Evolutionary conservation across 2,329 filamentous ascomycete genomes (phyloP).

Genomic region (Gliomastix tumulicola): DNA sequence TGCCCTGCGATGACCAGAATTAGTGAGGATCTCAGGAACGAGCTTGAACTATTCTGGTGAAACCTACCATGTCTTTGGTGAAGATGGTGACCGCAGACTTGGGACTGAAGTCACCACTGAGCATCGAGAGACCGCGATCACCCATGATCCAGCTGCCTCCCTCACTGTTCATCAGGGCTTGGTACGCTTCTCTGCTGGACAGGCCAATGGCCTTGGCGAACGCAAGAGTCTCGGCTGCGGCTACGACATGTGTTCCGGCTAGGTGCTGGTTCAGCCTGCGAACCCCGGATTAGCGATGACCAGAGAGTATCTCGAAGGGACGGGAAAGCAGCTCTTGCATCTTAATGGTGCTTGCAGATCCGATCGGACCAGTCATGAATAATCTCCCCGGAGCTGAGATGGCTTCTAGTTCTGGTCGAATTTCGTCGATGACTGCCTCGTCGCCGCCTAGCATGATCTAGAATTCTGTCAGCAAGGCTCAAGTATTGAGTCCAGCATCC

Average conservation of each 20-base stretch:
- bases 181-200: background rate
- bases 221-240: slow-evolving; percentile 32
- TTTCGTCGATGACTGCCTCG: slow-evolving; percentile 47
- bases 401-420: slow-evolving; percentile 50
- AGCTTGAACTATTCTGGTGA: background rate
- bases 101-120: background rate
- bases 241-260: slow-evolving; percentile 33
- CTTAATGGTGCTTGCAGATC: slow-evolving; percentile 60
- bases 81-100: background rate
- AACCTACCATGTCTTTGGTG: background rate
- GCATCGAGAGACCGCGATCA: background rate
- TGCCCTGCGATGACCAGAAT: background rate
- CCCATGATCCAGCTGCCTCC: background rate
- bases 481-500: background rate
- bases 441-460: slow-evolving; percentile 55
- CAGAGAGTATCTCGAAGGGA: too few species aligned
- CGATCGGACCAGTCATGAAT: slow-evolving; percentile 53
- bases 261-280: slow-evolving; percentile 36
- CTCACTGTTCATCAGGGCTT: background rate
- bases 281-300: too few species aligned
- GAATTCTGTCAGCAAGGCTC: background rate
- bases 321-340: slow-evolving; percentile 64
- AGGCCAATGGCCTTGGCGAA: slow-evolving; percentile 30
- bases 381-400: slow-evolving; percentile 57
- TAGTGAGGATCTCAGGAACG: background rate